phyloP scores from a whole-genome alignment of 164 flowering plant species.

The Euptelea pleiosperma region DNA sequence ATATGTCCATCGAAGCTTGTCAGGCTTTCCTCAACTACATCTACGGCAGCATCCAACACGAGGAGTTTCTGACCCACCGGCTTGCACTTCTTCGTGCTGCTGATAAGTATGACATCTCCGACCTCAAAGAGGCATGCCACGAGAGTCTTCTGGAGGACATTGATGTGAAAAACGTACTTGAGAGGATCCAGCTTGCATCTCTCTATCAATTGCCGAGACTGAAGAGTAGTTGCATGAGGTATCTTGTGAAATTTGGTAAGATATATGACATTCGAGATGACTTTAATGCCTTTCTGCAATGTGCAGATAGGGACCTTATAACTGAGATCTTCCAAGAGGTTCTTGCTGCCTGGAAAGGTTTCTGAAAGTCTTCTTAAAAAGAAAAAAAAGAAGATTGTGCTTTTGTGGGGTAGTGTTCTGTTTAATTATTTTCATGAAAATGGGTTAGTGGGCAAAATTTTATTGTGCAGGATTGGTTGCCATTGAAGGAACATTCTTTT shows the following conservation, averaged over 20 bases:
- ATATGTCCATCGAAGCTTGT: slow-evolving; percentile 80
- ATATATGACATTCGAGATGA: slow-evolving; percentile 82
- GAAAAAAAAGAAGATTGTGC: too few relatives aligned
- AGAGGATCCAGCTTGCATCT: slow-evolving; percentile 72
- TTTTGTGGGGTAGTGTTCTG: slow-evolving; percentile 2
- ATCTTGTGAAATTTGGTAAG: slow-evolving; percentile 88
- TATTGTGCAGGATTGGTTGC: slow-evolving; percentile 24
- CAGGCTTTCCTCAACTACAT: slow-evolving; percentile 72
- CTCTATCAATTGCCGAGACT: slow-evolving; percentile 69
- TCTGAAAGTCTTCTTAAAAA: slow-evolving; percentile 35
- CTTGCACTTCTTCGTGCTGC: slow-evolving; percentile 82
- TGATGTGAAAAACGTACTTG: slow-evolving; percentile 76
- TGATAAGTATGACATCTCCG: slow-evolving; percentile 79
- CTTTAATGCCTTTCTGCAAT: slow-evolving; percentile 58
- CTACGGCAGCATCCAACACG: slow-evolving; percentile 62
- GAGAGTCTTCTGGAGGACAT: slow-evolving; percentile 88
- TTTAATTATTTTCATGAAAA: slow-evolving; percentile 4
- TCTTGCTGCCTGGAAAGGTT: slow-evolving; percentile 87
- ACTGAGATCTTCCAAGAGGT: slow-evolving; percentile 77
- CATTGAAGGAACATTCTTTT: slow-evolving; percentile 26
- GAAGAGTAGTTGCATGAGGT: slow-evolving; percentile 76
- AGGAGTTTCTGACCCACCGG: slow-evolving; percentile 68
- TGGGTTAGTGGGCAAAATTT: slow-evolving; percentile 11
- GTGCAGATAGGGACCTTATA: slow-evolving; percentile 75
- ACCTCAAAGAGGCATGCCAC: slow-evolving; percentile 84